Conservation (phyloP, 306 rosid genomes). For the Begonia loranthoides region DNA sequence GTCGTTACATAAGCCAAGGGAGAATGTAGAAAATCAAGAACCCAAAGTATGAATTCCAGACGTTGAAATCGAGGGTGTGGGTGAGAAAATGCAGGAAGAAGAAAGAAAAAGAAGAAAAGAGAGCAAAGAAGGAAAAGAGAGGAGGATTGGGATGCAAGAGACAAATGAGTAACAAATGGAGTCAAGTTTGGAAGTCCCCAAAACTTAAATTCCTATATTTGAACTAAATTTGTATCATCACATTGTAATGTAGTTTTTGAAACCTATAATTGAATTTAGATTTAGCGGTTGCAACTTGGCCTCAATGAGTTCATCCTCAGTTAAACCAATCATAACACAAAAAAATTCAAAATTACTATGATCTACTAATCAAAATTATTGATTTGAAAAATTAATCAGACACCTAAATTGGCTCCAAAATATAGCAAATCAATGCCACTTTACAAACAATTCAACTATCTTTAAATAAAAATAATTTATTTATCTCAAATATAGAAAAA, state of each 20-base stretch:
- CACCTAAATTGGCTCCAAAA: no score
- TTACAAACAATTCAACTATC: no score
- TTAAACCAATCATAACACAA: no score
- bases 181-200: conserved; percentile 23
- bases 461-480: no score
- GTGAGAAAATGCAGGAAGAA: conserved; percentile 38
- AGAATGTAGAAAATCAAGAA: conserved; percentile 15
- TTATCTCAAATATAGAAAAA: neutral
- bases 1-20: conserved; percentile 10
- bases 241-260: conserved; percentile 3
- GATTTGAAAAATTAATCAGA: no score
- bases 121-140: conserved; percentile 12
- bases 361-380: no score
- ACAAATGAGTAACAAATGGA: no score
- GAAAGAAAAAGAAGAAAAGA: conserved; percentile 16
- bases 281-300: conserved; percentile 3
- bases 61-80: conserved; percentile 74
- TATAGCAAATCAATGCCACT: no score
- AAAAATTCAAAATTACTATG: no score
- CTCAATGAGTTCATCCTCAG: neutral
- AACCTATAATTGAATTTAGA: conserved; percentile 7
- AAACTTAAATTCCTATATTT: conserved; percentile 8
- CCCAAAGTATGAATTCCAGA: conserved; percentile 54
- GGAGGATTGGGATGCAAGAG: no score
- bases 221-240: conserved; percentile 20